These are phyloP conservation scores for Mycogone perniciosa DNA, from an alignment of 2,329 filamentous ascomycete species.

Conservation along the genomic window DNA sequence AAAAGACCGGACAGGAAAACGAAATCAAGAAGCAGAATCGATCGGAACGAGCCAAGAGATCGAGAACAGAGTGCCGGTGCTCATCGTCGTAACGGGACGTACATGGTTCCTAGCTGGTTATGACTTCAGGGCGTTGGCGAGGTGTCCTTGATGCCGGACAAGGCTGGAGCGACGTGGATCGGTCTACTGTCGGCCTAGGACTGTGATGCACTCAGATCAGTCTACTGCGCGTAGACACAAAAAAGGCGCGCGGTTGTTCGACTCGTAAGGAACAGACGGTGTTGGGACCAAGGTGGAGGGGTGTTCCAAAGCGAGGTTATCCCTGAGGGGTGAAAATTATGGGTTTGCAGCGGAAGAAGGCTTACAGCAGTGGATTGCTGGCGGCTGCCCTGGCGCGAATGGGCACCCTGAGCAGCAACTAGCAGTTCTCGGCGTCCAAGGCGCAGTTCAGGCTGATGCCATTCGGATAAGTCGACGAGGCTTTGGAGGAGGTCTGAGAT, in stretches of 20 bases:
- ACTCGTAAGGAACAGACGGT: slow-evolving; percentile 1
- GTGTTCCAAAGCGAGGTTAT: slow-evolving; percentile 10
- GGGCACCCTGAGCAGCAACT: slow-evolving; percentile 1
- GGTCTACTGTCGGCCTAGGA: slow-evolving; percentile 7
- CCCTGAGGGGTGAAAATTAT: slow-evolving; percentile 13
- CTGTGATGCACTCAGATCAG: slow-evolving; percentile 2
- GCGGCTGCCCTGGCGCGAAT: slow-evolving; percentile 8
- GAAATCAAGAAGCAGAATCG: slow-evolving; percentile 49
- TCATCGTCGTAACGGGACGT: slow-evolving; percentile 46
- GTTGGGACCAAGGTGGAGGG: slow-evolving; percentile 11
- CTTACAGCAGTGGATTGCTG: slow-evolving; percentile 14
- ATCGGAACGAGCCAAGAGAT: slow-evolving; percentile 46
- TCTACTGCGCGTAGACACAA: slow-evolving; percentile 2
- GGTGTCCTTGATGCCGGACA: slow-evolving; percentile 4
- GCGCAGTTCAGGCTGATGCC: slow-evolving; percentile 17
- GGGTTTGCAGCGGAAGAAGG: slow-evolving; percentile 8
- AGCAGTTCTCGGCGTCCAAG: slow-evolving; percentile 8
- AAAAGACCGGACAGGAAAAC: slow-evolving; percentile 26
- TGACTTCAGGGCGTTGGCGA: slow-evolving; percentile 2
- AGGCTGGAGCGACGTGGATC: slow-evolving; percentile 1
- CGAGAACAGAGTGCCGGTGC: slow-evolving; percentile 43
- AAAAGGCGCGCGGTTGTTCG: not conserved
- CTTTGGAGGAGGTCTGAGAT: slow-evolving; percentile 10
- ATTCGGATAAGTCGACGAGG: slow-evolving; percentile 15
- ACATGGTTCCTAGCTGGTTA: slow-evolving; percentile 24